phyloP scores from a whole-genome alignment of 2,329 filamentous ascomycete genomes.

The Ascochyta clinopodiicola region DNA sequence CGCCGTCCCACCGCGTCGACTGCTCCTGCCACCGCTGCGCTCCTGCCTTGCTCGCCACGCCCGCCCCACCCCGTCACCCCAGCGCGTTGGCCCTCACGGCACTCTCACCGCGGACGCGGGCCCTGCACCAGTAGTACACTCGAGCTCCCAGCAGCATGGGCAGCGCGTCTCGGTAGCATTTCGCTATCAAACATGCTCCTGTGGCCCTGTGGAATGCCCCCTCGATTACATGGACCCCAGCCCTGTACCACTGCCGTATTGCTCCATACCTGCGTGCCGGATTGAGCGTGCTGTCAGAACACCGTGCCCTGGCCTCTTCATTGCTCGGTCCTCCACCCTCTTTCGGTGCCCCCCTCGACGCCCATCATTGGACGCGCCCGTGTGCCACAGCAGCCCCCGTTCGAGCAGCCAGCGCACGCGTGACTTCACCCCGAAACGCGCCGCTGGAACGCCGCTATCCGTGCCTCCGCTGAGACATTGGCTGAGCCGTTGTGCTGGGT shows the following conservation, averaged over 20 bases:
- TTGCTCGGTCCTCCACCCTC: conserved; percentile 18
- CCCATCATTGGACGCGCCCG: conserved; percentile 35
- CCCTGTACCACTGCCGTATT: conserved; percentile 46
- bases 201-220: conserved; percentile 41
- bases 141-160: conserved; percentile 41
- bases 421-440: conserved; percentile 51
- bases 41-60: conserved; percentile 19
- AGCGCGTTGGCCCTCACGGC: conserved; percentile 15
- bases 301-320: conserved; percentile 7
- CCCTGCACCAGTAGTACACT: conserved; percentile 13
- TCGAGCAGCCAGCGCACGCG: conserved; percentile 49
- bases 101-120: conserved; percentile 13
- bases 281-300: conserved; percentile 30
- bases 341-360: conserved; percentile 24
- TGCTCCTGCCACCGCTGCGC: conserved; percentile 23
- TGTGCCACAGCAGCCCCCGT: conserved; percentile 47
- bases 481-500: conserved; percentile 45
- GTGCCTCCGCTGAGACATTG: conserved; percentile 44
- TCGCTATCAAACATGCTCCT: conserved; percentile 41
- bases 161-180: conserved; percentile 40
- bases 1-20: conserved; percentile 33
- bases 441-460: conserved; percentile 48
- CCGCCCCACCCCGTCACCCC: conserved; percentile 5
- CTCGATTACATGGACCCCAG: conserved; percentile 47
- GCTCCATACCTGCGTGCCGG: conserved; percentile 50